These are phyloP conservation scores for Millerago galiae DNA, from an alignment of 805 yeast species.

Conservation along the genomic window DNA sequence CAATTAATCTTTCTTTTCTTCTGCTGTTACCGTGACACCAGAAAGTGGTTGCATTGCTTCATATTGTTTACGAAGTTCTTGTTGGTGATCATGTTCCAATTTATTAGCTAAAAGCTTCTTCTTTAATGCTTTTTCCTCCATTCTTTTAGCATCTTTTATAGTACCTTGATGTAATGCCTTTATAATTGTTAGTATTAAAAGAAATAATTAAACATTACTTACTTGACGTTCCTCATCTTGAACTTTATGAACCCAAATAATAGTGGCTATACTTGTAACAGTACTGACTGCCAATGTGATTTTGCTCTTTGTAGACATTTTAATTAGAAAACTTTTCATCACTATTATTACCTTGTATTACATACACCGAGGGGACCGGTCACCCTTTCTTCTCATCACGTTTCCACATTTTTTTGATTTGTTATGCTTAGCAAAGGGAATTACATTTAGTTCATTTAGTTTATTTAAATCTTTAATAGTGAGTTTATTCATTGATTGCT, in stretches of 20 bases:
- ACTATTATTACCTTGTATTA: too few relatives aligned
- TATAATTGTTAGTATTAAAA: too few relatives aligned
- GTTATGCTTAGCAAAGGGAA: too few relatives aligned
- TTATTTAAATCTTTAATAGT: too few relatives aligned
- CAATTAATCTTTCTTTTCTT: neutral
- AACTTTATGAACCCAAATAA: slow-evolving; percentile 61
- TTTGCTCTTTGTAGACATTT: slow-evolving; percentile 78
- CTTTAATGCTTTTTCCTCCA: slow-evolving; percentile 29
- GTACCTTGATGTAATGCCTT: slow-evolving; percentile 76
- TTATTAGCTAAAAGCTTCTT: slow-evolving; percentile 38
- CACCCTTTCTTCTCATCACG: too few relatives aligned
- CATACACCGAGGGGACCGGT: too few relatives aligned
- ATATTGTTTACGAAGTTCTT: slow-evolving; percentile 48
- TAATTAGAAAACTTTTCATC: too few relatives aligned
- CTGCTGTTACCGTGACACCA: slow-evolving; percentile 41
- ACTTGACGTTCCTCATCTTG: slow-evolving; percentile 65
- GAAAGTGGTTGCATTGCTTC: slow-evolving; percentile 58
- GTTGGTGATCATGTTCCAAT: slow-evolving; percentile 61
- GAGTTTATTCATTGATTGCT: neutral
- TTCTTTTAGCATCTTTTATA: slow-evolving; percentile 63
- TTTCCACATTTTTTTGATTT: too few relatives aligned
- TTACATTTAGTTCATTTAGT: too few relatives aligned
- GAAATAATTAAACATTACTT: too few relatives aligned
- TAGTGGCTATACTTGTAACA: slow-evolving; percentile 49
- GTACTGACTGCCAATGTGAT: slow-evolving; percentile 60